Base-by-base conservation (phyloP, 441 rosid species). In the Bocquillonia castaneifolia region DNA sequence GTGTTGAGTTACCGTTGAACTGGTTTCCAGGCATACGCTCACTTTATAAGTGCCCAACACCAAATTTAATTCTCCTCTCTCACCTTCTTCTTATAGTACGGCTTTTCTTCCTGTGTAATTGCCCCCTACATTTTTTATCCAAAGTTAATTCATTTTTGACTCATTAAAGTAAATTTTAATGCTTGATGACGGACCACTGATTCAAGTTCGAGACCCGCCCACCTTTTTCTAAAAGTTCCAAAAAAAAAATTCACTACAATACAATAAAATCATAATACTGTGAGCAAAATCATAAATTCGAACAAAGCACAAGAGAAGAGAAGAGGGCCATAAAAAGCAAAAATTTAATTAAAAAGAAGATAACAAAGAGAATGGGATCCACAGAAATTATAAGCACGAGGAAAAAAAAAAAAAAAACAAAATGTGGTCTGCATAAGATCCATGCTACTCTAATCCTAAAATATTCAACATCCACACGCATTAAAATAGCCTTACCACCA, bases 21-120 rank as follows among this genome's bases (percentile, higher is more conserved):
- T 88, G 89, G 78, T 85, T 88, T 71, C 90, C 97, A 86, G 97
- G 97, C 99, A 95, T 95, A 81, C 79, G 91, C 86, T 88, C 88
- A 23, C 79, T 69, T 76, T 76, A 77, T 67, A 66, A 82, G 68
- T 74, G n/a, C n/a, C 69, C 75, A 82, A 76, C 81, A 63, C 74
- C 42, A 67, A 68, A 56, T 36, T 36, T 4, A 36, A 57, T 57
- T 63, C 73, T 72, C 75, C 71, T 71, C 53, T 72, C 50, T 48
- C 61, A 62, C 44, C 18, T 5, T 13, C 36, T 18, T 40, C 45
- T 40, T 13, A 40, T n/a, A n/a, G n/a, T n/a, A n/a, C n/a, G 12
- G 32, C 14, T 45, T 32, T 64, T 68, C 80, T 70, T 62, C 64
- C 68, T 25, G 73, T 53, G 64, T 78, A 76, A 47, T 39, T 68